Percentiles rank a stretch among this genome's conserved stretches.
These are phyloP conservation scores for Neurospora sp. DNA, from an alignment of 2,329 filamentous ascomycete species.

Conservation along the genomic window DNA sequence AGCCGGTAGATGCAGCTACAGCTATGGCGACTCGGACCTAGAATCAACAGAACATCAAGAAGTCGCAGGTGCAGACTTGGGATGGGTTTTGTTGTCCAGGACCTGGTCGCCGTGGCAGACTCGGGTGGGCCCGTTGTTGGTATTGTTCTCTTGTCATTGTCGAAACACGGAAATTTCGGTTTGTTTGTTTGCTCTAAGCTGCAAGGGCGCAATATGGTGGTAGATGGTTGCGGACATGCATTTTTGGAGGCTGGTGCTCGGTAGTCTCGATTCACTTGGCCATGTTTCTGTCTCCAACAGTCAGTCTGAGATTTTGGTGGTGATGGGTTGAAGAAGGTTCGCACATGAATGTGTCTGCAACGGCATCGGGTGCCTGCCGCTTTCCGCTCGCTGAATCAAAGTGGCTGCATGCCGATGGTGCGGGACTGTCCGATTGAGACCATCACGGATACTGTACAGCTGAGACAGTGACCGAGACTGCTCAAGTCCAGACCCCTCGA, in stretches of 20 bases:
- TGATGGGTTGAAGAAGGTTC: not conserved
- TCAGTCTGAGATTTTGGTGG: not conserved
- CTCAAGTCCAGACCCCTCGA: not conserved
- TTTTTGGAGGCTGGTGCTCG: not conserved
- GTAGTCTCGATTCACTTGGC: not conserved
- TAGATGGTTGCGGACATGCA: not conserved
- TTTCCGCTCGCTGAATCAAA: not conserved
- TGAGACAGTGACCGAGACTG: not conserved
- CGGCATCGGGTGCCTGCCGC: not conserved
- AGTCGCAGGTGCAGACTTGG: not conserved
- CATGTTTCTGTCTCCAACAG: not conserved
- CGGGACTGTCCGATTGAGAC: not conserved
- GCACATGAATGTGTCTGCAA: not conserved
- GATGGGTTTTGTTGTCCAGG: not conserved
- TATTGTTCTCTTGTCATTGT: not conserved
- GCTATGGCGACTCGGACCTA: fast-evolving
- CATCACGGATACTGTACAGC: not conserved
- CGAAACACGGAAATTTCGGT: not conserved
- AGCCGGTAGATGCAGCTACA: not conserved
- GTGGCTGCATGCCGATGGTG: not conserved
- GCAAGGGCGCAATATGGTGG: not conserved
- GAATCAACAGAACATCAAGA: not conserved
- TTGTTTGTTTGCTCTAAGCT: not conserved
- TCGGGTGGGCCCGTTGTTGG: not conserved
- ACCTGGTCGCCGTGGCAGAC: not conserved